A percentile compares a stretch with the other conserved stretches of the same genome.
These are phyloP conservation scores for Brassica rapa DNA, from an alignment of 345 rosid genomes.

Conservation along the genomic window DNA sequence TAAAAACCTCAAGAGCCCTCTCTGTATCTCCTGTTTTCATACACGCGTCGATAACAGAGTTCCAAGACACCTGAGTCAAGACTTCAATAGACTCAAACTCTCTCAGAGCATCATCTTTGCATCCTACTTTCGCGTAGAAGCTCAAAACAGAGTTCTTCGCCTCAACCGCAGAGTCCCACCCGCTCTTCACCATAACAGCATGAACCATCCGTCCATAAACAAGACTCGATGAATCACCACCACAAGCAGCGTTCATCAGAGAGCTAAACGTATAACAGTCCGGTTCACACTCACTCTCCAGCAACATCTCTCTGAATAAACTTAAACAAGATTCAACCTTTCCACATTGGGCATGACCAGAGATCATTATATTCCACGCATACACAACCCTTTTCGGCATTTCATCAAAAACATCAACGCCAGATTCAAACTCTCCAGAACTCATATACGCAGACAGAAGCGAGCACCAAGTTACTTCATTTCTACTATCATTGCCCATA, in stretches of 20 bases:
- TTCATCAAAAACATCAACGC: slow-evolving; percentile 45
- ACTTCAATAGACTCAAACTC: slow-evolving; percentile 52
- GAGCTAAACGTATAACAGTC: slow-evolving; percentile 84
- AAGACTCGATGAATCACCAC: slow-evolving; percentile 45
- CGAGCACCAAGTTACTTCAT: slow-evolving; percentile 88
- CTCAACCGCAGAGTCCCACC: slow-evolving; percentile 71
- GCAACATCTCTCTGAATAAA: slow-evolving; percentile 52
- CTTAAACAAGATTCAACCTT: slow-evolving; percentile 52
- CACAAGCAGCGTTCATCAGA: slow-evolving; percentile 54
- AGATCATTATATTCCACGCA: slow-evolving; percentile 83
- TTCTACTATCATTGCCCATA: slow-evolving; percentile 40
- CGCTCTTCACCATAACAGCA: slow-evolving; percentile 58
- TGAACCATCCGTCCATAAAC: slow-evolving; percentile 56
- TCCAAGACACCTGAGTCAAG: slow-evolving; percentile 65
- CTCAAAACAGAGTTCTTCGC: slow-evolving; percentile 63
- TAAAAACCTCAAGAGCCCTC: slow-evolving; percentile 56
- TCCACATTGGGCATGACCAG: slow-evolving; percentile 57
- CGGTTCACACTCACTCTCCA: slow-evolving; percentile 44
- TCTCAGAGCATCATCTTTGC: slow-evolving; percentile 49
- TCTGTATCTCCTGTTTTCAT: slow-evolving; percentile 60
- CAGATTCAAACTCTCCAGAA: slow-evolving; percentile 45
- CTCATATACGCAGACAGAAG: slow-evolving; percentile 65
- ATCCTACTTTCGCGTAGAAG: slow-evolving; percentile 66
- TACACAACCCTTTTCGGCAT: slow-evolving; percentile 56
- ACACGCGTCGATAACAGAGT: slow-evolving; percentile 66